Evolutionary conservation across 805 yeast species (phyloP).

Genomic region (Hanseniaspora nectarophila): DNA sequence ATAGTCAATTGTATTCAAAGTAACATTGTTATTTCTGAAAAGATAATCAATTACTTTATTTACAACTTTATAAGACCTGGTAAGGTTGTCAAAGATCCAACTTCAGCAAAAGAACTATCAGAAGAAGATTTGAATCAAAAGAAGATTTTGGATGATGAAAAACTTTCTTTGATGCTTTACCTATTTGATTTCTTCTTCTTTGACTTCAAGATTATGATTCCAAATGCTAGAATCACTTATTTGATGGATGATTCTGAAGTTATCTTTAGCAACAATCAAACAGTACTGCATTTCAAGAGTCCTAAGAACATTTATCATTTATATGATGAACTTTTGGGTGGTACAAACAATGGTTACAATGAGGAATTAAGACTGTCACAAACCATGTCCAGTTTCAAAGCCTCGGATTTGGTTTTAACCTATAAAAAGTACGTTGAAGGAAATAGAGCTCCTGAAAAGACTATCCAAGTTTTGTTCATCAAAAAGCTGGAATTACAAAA

Average conservation of each 20-base stretch:
- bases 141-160: neutral
- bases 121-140: neutral
- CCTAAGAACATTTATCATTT: slow-evolving; percentile 9
- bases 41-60: slow-evolving; percentile 15
- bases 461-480: neutral
- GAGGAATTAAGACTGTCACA: slow-evolving; percentile 9
- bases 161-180: slow-evolving; percentile 1
- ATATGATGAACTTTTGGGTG: slow-evolving; percentile 12
- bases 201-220: slow-evolving; percentile 10
- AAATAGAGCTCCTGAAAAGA: neutral
- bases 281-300: slow-evolving; percentile 9
- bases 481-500: slow-evolving; percentile 12
- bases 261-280: slow-evolving; percentile 3
- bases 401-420: neutral
- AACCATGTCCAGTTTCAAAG: slow-evolving; percentile 9
- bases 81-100: neutral
- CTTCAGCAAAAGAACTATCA: neutral
- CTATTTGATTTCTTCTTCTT: slow-evolving; percentile 8
- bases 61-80: slow-evolving; percentile 2
- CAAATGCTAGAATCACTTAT: slow-evolving; percentile 10
- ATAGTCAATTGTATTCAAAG: slow-evolving; percentile 26
- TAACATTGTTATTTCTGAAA: slow-evolving; percentile 19
- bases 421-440: neutral
- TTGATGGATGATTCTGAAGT: slow-evolving; percentile 4
- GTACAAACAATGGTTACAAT: neutral